Conservation (phyloP, 2,329 filamentous ascomycete genomes). For the Dryadomyces quercus-mongolicae region DNA sequence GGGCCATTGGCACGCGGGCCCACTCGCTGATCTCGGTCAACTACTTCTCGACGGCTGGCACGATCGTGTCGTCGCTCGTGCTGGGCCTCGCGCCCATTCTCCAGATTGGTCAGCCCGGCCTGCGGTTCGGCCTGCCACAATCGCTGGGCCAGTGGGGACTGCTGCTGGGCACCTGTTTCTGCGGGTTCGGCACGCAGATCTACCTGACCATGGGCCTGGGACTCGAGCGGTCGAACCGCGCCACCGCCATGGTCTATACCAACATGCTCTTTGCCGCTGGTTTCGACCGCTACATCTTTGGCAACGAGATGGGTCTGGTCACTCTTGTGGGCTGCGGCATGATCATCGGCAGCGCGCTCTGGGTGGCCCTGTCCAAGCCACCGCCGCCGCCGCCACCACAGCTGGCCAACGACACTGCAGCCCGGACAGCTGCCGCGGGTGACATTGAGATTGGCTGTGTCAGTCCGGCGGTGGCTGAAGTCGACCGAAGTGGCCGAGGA, state of each 20-base stretch:
- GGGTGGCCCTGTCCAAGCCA: slow-evolving; percentile 33
- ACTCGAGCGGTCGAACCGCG: slow-evolving; percentile 49
- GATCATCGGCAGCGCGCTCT: slow-evolving; percentile 41
- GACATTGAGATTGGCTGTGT: slow-evolving; percentile 23
- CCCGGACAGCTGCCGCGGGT: slow-evolving; percentile 9
- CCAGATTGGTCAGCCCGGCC: slow-evolving; percentile 30
- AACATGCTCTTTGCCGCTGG: slow-evolving; percentile 43
- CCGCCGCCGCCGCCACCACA: slow-evolving; percentile 19
- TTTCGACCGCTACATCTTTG: slow-evolving; percentile 41
- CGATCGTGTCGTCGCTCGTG: slow-evolving; percentile 50
- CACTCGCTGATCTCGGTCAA: slow-evolving; percentile 79
- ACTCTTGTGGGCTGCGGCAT: slow-evolving; percentile 38
- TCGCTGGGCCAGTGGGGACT: slow-evolving; percentile 49
- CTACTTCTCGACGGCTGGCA: slow-evolving; percentile 65
- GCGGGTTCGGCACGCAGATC: slow-evolving; percentile 78
- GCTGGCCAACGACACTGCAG: slow-evolving; percentile 5
- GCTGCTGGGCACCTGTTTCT: slow-evolving; percentile 54
- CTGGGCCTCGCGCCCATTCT: slow-evolving; percentile 40
- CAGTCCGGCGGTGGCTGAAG: background rate
- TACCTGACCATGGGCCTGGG: slow-evolving; percentile 67
- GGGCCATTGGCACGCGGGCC: slow-evolving; percentile 67
- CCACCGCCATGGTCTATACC: slow-evolving; percentile 46
- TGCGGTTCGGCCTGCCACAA: slow-evolving; percentile 30
- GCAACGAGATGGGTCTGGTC: slow-evolving; percentile 33
- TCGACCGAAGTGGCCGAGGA: too few relatives aligned